These are phyloP conservation scores for Myxozyma sirexii DNA, from an alignment of 805 yeast species.

Conservation along the genomic window DNA sequence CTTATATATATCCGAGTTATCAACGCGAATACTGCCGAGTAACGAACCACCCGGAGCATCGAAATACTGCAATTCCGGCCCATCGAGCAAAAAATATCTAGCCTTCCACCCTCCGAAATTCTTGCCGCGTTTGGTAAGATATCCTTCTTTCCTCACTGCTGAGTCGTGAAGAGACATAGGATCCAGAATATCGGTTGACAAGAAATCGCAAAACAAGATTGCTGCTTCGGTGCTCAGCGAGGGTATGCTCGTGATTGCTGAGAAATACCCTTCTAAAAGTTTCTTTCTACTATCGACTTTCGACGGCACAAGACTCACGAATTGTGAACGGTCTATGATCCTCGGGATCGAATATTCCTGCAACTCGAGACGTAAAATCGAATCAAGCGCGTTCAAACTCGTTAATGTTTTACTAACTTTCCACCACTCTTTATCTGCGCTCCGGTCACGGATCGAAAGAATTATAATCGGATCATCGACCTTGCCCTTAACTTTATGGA, in stretches of 20 bases:
- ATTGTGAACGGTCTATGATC: conserved; percentile 65
- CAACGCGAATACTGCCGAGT: conserved; percentile 55
- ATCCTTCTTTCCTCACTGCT: conserved; percentile 65
- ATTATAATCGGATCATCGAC: conserved; percentile 62
- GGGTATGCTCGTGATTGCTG: conserved; percentile 58
- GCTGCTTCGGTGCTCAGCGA: conserved; percentile 58
- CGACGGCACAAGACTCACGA: conserved; percentile 60
- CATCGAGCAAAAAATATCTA: conserved; percentile 67
- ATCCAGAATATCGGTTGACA: conserved; percentile 68
- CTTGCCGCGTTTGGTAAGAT: conserved; percentile 62
- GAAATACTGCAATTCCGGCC: conserved; percentile 57
- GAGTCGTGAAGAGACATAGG: conserved; percentile 47
- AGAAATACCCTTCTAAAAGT: conserved; percentile 61
- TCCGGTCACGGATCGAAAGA: conserved; percentile 65
- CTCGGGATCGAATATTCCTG: conserved; percentile 54
- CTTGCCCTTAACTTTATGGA: conserved; percentile 37
- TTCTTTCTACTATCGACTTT: conserved; percentile 65
- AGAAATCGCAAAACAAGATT: conserved; percentile 60
- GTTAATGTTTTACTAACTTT: conserved; percentile 64
- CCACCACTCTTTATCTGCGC: conserved; percentile 70
- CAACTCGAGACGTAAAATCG: conserved; percentile 54
- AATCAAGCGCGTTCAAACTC: conserved; percentile 65
- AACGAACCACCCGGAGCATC: conserved; percentile 60
- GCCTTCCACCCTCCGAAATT: conserved; percentile 72
- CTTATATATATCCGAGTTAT: conserved; percentile 51